Percentiles rank a stretch among this genome's conserved stretches.
Conservation (phyloP, 768 basidiomycete genomes). For the Agrocybe praecox region DNA sequence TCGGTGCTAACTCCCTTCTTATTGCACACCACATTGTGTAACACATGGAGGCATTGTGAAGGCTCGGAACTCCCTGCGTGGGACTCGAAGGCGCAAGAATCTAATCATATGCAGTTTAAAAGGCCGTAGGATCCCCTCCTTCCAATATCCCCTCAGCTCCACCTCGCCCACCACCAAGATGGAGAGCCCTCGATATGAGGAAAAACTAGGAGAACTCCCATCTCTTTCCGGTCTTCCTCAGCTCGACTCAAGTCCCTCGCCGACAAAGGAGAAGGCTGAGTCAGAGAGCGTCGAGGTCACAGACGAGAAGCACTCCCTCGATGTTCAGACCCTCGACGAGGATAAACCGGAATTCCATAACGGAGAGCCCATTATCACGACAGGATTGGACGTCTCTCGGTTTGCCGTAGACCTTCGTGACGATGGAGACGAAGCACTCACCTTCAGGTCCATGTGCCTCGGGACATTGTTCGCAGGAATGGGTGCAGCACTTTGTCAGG, state of each 20-base stretch:
- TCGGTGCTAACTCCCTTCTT: neutral
- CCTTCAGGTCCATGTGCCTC: conserved; percentile 56
- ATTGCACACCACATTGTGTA: neutral
- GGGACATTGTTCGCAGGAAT: conserved; percentile 60
- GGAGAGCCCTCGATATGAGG: conserved; percentile 13
- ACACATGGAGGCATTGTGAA: neutral
- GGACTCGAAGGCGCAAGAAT: neutral
- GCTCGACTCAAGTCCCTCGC: conserved; percentile 2
- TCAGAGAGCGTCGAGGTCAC: conserved; percentile 20
- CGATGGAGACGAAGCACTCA: conserved; percentile 57
- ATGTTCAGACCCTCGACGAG: conserved; percentile 9
- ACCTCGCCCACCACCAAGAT: neutral
- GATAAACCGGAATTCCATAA: conserved; percentile 33
- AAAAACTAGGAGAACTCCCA: conserved; percentile 11
- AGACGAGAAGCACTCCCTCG: conserved; percentile 16
- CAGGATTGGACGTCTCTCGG: conserved; percentile 52
- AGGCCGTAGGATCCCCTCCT: neutral
- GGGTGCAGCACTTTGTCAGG: conserved; percentile 61
- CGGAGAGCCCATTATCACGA: conserved; percentile 44
- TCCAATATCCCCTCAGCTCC: neutral
- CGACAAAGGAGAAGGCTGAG: conserved; percentile 15
- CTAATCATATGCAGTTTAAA: neutral
- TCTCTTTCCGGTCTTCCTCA: conserved; percentile 12
- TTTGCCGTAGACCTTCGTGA: conserved; percentile 60
- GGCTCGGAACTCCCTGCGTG: neutral